Base-by-base conservation (phyloP, 768 basidiomycete genomes). In the Tricholoma terreum region DNA sequence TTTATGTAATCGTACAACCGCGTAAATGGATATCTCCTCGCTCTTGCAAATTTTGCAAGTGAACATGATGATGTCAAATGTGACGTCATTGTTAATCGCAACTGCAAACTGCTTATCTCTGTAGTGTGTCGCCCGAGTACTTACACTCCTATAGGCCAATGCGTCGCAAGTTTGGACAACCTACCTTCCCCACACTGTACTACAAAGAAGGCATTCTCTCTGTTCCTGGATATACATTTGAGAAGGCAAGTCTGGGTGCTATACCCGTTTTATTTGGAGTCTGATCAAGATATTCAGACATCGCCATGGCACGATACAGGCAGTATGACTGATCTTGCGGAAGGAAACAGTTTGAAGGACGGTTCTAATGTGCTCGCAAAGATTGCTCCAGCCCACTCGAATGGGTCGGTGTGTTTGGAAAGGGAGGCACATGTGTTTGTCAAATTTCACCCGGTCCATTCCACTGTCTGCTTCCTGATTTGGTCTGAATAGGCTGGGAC, bases 371-470 rank as follows among this genome's bases (percentile, higher is more conserved):
- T 88, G 4, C 71, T 90, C 30, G 87, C 87, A 1, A 90, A 90
- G 73, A 86, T 90, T 62, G 86, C 85, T 5, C 81, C 84, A 33
- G 84, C 85, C 7, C 84, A 87, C 60, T 85, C 86, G 8, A 87
- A 87, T 67, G 86, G 82, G 14, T 86, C 87, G 3, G 82, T 89
- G 76, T 85, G 81, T 69, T 71, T 90, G 33, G 86, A 89, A 65
- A 76, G 87, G 55, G 87, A 90, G 70, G 84, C 85, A 3, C 86
- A 87, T 69, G 84, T 88, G 87, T 86, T 67, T 58, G 83, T 77
- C 10, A 36, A 17, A 49, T 45, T 49, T 24, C 34, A 45, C n/a
- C 27, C 10, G 36, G 15, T 48, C 27, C 22, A 46, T 21, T 43
- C 33, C 19, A 30, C 36, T 51, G 27, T 55, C 8, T 45, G 24